Percentiles rank a stretch among this genome's conserved stretches.
Conservation (phyloP, 176 grass and related monocot genomes). For the Tuctoria greenei region DNA sequence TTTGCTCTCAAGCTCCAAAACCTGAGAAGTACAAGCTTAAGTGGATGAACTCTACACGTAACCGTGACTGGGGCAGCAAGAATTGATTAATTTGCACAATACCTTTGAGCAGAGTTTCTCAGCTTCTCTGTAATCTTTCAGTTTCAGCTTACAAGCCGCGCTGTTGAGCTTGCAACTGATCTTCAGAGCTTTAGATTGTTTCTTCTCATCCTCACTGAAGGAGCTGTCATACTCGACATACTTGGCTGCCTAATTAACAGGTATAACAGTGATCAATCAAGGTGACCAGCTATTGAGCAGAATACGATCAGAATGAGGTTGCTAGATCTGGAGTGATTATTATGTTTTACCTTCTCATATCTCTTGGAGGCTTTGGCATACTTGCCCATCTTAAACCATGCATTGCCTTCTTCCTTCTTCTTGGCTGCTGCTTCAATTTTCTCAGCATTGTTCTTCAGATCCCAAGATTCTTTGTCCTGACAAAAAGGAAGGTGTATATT, state of each 20-base stretch:
- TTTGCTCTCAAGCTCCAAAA: slow-evolving; percentile 70
- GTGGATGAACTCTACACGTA: rapidly evolving
- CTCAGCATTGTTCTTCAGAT: slow-evolving; percentile 72
- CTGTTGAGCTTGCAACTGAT: slow-evolving; percentile 69
- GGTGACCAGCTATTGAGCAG: neutral
- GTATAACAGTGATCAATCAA: neutral
- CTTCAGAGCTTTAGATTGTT: slow-evolving; percentile 68
- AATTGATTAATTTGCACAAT: too few relatives aligned
- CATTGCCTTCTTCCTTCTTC: slow-evolving; percentile 93
- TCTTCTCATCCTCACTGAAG: slow-evolving; percentile 85
- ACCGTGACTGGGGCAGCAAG: neutral
- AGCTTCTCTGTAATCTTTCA: slow-evolving; percentile 64
- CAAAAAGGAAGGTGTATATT: neutral
- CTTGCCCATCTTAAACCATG: slow-evolving; percentile 79
- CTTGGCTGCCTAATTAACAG: slow-evolving; percentile 57
- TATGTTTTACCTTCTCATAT: slow-evolving; percentile 70
- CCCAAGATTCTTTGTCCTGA: slow-evolving; percentile 96
- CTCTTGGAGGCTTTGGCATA: slow-evolving; percentile 79
- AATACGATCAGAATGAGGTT: neutral
- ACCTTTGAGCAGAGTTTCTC: slow-evolving; percentile 81
- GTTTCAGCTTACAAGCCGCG: slow-evolving; percentile 74
- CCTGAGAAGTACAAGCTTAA: slow-evolving; percentile 26
- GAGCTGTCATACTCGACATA: slow-evolving; percentile 74
- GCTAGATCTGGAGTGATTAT: neutral
- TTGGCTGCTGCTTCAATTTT: slow-evolving; percentile 85